Evolutionary conservation across 148 eudicot genomes (phyloP), one percentile per base, ranked within the genome.

Genomic region (Amaranthus cruentus): DNA sequence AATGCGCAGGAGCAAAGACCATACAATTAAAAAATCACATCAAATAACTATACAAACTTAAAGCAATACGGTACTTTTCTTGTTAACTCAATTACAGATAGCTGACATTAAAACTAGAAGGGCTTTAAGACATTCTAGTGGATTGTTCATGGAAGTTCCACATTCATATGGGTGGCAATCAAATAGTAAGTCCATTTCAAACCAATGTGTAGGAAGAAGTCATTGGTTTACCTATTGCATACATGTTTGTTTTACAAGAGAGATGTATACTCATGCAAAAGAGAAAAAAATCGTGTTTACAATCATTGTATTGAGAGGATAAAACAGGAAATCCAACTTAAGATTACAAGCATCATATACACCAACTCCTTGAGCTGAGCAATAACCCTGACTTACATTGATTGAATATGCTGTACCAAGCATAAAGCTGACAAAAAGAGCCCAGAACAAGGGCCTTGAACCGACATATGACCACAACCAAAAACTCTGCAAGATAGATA

Each of bases 321-420:
- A 18, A 6, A 48, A 47, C 55, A 4, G 7, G 5, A 60, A 57
- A 21, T 48, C 11, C 66, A 49, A 59, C 18, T 58, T 48, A 47
- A 13, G 8, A 8, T 4, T 28, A 52, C 69, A 66, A 66, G 69
- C 50, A 66, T 66, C 69, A 49, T 44, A 67, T n/a, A 50, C 38
- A 67, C 60, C 43, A 57, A 38, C 70, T 55, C 50, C 61, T 56
- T 43, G 46, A 21, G 69, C 66, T 43, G 46, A 21, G 69, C 66
- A 63, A 21, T 46, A 76, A 68, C 78, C 54, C 52, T 55, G 62
- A 74, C 98, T 91, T 78, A 94, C 98, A 79, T 94, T 81, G 60
- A 91, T 84, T 47, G 98, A 94, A 74, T 94, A 94, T 74, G 98
- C 98, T 76, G 98, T 94, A 64, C 98, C 98, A 73, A 94, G 93